A percentile compares a stretch with the other conserved stretches of the same genome.
These are phyloP conservation scores for Schizochytrium sp. DNA, from an alignment of 108 stramenopile genomes.

Conservation along the genomic window DNA sequence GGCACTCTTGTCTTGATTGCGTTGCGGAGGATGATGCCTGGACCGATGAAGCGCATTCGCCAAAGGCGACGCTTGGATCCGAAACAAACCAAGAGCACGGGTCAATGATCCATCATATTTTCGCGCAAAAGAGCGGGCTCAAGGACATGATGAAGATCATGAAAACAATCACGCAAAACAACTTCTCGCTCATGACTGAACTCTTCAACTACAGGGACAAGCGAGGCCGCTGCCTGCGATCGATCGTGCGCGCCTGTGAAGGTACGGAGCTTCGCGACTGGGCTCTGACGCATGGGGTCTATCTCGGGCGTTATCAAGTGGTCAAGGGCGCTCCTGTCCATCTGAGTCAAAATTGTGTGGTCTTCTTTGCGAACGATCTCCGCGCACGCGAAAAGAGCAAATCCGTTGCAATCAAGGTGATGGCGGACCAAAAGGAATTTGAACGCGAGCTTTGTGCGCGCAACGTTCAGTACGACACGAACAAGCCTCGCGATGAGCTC, in stretches of 20 bases:
- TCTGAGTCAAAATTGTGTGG: not conserved
- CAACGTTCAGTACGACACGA: not conserved
- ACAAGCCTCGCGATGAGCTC: too few species aligned
- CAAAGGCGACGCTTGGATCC: too few species aligned
- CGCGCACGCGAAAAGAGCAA: not conserved
- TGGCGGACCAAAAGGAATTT: not conserved
- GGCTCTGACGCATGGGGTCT: not conserved
- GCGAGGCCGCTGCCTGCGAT: not conserved
- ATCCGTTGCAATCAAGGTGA: slow-evolving; percentile 10
- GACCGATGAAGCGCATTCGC: too few species aligned
- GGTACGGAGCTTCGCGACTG: not conserved
- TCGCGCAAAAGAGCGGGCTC: not conserved
- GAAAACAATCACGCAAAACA: not conserved
- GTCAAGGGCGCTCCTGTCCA: not conserved
- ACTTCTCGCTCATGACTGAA: not conserved
- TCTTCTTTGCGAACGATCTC: not conserved
- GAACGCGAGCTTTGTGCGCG: not conserved
- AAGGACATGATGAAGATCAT: not conserved
- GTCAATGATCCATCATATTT: not conserved
- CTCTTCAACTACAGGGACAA: not conserved
- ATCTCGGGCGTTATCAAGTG: not conserved
- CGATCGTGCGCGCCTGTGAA: not conserved
- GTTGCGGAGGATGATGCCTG: too few species aligned
- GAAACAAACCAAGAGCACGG: not conserved
- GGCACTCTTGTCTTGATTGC: too few species aligned